These are phyloP conservation scores for Diplodia mutila DNA, from an alignment of 2,329 filamentous ascomycete species.

Conservation along the genomic window DNA sequence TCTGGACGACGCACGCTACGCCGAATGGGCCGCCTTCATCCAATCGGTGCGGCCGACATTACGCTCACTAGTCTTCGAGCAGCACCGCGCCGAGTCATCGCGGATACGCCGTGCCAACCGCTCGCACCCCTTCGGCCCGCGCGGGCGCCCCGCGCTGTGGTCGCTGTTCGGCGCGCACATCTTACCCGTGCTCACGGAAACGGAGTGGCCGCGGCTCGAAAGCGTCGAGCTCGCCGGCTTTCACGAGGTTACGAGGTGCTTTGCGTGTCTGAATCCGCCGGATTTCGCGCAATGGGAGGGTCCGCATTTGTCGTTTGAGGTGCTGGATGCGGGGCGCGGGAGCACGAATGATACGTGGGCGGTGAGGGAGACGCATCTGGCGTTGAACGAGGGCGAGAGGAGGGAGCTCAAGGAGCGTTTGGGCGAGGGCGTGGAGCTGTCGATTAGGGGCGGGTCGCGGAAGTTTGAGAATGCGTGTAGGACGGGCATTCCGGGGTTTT, in stretches of 20 bases:
- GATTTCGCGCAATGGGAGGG: background rate
- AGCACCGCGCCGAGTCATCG: conserved; percentile 7
- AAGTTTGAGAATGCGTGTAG: conserved; percentile 12
- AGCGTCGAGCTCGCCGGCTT: conserved; percentile 1
- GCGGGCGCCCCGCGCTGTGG: conserved; percentile 3
- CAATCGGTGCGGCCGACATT: background rate
- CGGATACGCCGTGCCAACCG: conserved; percentile 10
- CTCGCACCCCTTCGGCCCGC: conserved; percentile 9
- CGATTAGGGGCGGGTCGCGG: background rate
- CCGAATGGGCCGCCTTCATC: conserved; percentile 11
- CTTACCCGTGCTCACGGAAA: background rate
- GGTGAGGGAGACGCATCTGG: conserved; percentile 12
- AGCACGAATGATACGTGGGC: background rate
- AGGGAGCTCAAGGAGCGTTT: background rate
- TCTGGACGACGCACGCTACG: conserved; percentile 5
- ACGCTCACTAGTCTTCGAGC: conserved; percentile 1
- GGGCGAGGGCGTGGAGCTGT: background rate
- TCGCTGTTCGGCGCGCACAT: conserved; percentile 3
- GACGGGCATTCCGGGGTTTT: conserved; percentile 4
- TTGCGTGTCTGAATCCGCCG: background rate
- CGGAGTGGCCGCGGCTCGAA: background rate
- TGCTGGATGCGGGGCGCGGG: background rate
- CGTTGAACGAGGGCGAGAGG: conserved; percentile 5
- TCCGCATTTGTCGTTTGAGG: conserved; percentile 1
- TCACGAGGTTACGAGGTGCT: conserved; percentile 1